Percentiles rank a stretch among this genome's conserved stretches.
phyloP scores from a whole-genome alignment of 129 eudicot species.

The Ambrosia artemisiifolia region DNA sequence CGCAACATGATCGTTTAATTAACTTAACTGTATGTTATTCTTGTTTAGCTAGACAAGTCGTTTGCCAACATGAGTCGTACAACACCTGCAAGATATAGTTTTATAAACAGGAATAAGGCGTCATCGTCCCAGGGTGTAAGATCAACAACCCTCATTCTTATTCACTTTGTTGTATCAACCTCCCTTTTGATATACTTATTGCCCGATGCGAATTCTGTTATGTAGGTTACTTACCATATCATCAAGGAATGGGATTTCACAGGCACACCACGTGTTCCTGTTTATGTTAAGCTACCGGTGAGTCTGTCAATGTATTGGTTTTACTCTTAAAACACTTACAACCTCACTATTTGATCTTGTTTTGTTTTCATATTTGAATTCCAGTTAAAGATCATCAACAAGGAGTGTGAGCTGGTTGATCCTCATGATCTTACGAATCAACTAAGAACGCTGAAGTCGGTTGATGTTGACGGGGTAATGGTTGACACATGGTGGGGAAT shows the following conservation, averaged over 20 bases:
- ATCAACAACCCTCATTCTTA: too few species aligned
- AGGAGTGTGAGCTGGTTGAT: slow-evolving; percentile 74
- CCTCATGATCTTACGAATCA: slow-evolving; percentile 51
- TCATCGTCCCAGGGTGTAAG: too few species aligned
- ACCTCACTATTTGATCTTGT: background rate
- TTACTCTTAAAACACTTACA: slow-evolving; percentile 2
- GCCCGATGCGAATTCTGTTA: background rate
- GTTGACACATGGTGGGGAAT: slow-evolving; percentile 99
- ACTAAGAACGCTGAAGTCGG: slow-evolving; percentile 48
- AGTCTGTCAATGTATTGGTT: slow-evolving; percentile 26
- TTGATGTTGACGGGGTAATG: slow-evolving; percentile 85
- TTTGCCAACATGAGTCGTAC: too few species aligned
- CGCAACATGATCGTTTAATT: too few species aligned
- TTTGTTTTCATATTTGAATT: slow-evolving; percentile 8
- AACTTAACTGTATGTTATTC: too few species aligned
- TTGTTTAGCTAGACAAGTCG: too few species aligned
- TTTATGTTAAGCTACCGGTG: slow-evolving; percentile 77
- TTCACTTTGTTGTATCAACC: too few species aligned
- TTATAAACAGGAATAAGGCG: too few species aligned
- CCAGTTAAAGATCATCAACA: slow-evolving; percentile 58
- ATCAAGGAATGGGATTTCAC: slow-evolving; percentile 56
- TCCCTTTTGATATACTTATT: too few species aligned
- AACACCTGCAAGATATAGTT: too few species aligned
- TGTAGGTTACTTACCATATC: slow-evolving; percentile 23
- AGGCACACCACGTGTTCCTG: slow-evolving; percentile 70